A percentile compares a stretch with the other conserved stretches of the same genome.
These are phyloP conservation scores for Geotrichum carabidarum DNA, from an alignment of 1,139 yeast species.

Conservation along the genomic window DNA sequence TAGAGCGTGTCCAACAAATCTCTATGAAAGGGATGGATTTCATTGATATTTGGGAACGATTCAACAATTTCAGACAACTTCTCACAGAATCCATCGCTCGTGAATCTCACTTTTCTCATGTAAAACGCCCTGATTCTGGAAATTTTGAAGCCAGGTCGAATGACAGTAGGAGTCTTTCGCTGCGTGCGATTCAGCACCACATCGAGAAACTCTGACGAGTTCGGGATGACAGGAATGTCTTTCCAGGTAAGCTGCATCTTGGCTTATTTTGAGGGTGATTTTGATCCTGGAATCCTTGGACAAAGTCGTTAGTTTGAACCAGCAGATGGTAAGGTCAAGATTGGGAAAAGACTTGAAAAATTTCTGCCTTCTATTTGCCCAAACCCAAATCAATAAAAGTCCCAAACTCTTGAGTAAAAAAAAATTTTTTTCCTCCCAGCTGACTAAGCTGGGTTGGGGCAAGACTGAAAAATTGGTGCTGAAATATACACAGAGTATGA, in stretches of 20 bases:
- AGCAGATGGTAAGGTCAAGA: too few species aligned
- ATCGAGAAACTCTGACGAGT: slow-evolving; percentile 88
- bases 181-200: slow-evolving; percentile 95
- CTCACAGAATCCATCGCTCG: slow-evolving; percentile 93
- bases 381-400: background rate
- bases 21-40: slow-evolving; percentile 96
- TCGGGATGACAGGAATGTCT: slow-evolving; percentile 93
- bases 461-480: background rate
- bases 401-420: background rate
- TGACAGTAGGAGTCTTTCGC: slow-evolving; percentile 96
- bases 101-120: slow-evolving; percentile 94
- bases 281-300: too few species aligned
- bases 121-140: slow-evolving; percentile 96
- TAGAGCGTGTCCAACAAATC: slow-evolving; percentile 96
- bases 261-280: background rate
- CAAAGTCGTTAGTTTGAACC: too few species aligned
- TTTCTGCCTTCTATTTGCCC: background rate
- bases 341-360: too few species aligned
- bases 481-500: too few species aligned
- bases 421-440: slow-evolving; percentile 3
- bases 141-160: slow-evolving; percentile 93
- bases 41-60: slow-evolving; percentile 94
- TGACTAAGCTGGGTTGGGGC: background rate
- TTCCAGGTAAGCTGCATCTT: slow-evolving; percentile 96
- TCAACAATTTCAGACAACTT: slow-evolving; percentile 78